Percentiles rank a stretch among this genome's conserved stretches.
These are phyloP conservation scores for Fusarium fracticaudum DNA, from an alignment of 2,329 filamentous ascomycete genomes.

Conservation along the genomic window DNA sequence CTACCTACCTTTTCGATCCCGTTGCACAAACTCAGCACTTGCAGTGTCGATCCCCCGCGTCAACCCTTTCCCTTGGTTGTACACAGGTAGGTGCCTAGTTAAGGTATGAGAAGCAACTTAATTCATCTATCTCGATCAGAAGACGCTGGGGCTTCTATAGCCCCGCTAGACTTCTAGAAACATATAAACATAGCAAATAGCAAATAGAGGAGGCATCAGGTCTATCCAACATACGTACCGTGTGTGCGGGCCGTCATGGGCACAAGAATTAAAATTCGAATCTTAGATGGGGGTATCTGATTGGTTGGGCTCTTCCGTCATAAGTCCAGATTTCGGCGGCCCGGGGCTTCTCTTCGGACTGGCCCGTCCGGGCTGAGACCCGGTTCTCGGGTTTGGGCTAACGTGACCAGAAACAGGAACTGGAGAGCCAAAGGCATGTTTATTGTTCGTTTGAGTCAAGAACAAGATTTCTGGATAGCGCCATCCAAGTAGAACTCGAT, in stretches of 20 bases:
- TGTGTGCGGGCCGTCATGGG: neutral
- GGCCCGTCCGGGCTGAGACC: conserved; percentile 26
- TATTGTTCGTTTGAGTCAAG: neutral
- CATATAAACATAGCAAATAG: neutral
- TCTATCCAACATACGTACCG: neutral
- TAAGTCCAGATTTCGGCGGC: conserved; percentile 2
- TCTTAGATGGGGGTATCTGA: neutral
- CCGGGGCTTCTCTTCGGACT: conserved; percentile 9
- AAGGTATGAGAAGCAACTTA: neutral
- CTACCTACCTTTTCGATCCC: neutral
- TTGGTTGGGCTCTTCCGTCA: neutral
- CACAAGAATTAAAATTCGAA: neutral
- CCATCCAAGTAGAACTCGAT: neutral
- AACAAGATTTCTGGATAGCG: conserved; percentile 5
- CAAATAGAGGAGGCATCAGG: neutral
- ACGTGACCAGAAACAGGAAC: neutral
- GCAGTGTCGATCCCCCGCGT: conserved; percentile 37
- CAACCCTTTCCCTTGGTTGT: conserved; percentile 7
- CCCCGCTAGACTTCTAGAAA: neutral
- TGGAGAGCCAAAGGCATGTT: neutral
- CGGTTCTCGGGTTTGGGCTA: conserved; percentile 5
- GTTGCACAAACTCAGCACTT: conserved; percentile 12
- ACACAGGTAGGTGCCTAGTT: too few species aligned
- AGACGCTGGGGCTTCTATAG: neutral
- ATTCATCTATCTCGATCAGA: neutral